These are phyloP conservation scores for Spatholobus suberectus DNA, from an alignment of 306 rosid species.

Conservation along the genomic window DNA sequence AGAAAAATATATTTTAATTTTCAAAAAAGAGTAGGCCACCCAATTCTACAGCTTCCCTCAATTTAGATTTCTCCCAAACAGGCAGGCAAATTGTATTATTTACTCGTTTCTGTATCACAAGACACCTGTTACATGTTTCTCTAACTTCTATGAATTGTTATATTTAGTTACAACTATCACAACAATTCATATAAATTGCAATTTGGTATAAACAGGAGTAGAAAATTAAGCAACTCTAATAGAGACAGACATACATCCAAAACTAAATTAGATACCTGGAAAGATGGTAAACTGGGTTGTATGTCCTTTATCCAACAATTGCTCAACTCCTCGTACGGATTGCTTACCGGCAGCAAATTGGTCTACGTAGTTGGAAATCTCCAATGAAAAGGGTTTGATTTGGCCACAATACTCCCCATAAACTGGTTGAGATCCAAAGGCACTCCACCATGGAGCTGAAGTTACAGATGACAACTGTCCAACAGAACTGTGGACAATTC, in stretches of 20 bases:
- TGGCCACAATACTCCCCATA: conserved; percentile 59
- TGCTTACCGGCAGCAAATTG: conserved; percentile 50
- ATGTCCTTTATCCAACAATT: conserved; percentile 54
- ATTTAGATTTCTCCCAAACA: neutral
- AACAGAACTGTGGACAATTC: conserved; percentile 48
- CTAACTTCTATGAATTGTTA: neutral
- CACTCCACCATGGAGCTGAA: conserved; percentile 65
- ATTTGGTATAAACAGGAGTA: neutral
- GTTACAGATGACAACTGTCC: conserved; percentile 63
- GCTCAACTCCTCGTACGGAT: conserved; percentile 48
- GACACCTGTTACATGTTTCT: neutral
- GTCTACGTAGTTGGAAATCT: conserved; percentile 47
- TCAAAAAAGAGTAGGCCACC: neutral
- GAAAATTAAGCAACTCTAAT: conserved; percentile 7
- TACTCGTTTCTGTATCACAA: neutral
- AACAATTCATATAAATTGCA: neutral
- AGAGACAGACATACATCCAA: neutral
- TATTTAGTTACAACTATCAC: neutral
- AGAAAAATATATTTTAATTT: neutral
- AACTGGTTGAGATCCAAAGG: conserved; percentile 56
- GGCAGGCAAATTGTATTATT: neutral
- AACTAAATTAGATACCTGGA: conserved; percentile 54
- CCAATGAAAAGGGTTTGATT: conserved; percentile 56
- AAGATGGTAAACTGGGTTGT: conserved; percentile 63
- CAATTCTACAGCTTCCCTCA: neutral